phyloP scores from a whole-genome alignment of 257 asterid species.

The Parsonsia alboflavescens region DNA sequence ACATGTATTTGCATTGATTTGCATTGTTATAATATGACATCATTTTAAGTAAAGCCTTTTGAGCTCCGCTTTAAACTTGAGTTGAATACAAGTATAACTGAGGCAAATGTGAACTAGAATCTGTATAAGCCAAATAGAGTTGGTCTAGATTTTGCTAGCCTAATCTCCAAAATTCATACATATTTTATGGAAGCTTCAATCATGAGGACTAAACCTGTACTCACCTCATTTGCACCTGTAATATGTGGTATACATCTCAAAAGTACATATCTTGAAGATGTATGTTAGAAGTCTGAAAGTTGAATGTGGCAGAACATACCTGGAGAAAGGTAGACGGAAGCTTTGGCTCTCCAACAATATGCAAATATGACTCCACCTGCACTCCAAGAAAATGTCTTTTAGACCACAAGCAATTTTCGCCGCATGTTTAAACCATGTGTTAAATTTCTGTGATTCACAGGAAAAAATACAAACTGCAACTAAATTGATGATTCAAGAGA shows the following conservation, averaged over 20 bases:
- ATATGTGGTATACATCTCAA: no score
- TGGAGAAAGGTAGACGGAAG: conserved; percentile 95
- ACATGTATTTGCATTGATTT: not conserved
- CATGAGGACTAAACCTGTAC: not conserved
- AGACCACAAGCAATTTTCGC: conserved; percentile 14
- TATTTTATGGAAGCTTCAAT: not conserved
- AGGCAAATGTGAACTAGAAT: not conserved
- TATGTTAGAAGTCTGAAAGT: not conserved
- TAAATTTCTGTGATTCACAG: not conserved
- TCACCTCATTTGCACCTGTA: not conserved
- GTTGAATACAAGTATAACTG: not conserved
- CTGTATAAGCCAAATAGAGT: not conserved
- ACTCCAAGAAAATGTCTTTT: conserved; percentile 18
- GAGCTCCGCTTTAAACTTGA: not conserved
- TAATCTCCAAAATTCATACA: not conserved
- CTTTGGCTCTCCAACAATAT: conserved; percentile 84
- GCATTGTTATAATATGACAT: not conserved
- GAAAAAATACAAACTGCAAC: not conserved
- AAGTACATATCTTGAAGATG: not conserved
- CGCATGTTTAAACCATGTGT: not conserved
- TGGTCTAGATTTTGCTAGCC: not conserved
- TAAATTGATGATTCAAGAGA: not conserved
- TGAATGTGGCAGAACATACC: conserved; percentile 38
- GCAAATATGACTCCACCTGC: conserved; percentile 96
- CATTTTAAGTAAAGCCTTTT: not conserved